Conservation (phyloP, 2,329 filamentous ascomycete species). For the Fusarium palustre region DNA sequence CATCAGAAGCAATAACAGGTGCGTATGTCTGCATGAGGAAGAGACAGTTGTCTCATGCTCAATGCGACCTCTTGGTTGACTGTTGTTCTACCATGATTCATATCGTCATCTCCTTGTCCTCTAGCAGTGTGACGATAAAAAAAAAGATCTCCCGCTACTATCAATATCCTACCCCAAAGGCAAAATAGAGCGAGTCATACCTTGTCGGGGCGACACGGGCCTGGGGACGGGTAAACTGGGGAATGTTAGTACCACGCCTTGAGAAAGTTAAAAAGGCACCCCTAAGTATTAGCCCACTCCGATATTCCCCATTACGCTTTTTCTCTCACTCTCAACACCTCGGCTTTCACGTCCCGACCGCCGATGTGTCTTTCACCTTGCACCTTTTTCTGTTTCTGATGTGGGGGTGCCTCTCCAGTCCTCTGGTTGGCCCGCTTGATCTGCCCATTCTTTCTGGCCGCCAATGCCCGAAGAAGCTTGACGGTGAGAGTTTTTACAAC, state of each 20-base stretch:
- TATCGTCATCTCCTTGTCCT: slow-evolving; percentile 8
- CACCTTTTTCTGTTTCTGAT: slow-evolving; percentile 5
- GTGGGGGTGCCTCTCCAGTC: slow-evolving; percentile 16
- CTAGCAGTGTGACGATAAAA: slow-evolving; percentile 31
- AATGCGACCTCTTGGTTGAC: slow-evolving; percentile 7
- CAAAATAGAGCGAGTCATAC: slow-evolving; percentile 37
- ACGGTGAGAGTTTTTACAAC: slow-evolving; percentile 45
- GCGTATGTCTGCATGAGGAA: slow-evolving; percentile 8
- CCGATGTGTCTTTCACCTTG: slow-evolving; percentile 40
- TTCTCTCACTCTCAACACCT: slow-evolving; percentile 26
- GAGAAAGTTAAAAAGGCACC: background rate
- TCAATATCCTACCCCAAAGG: slow-evolving; percentile 35
- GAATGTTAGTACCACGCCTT: slow-evolving; percentile 30
- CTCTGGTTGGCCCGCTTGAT: slow-evolving; percentile 42
- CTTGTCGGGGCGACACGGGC: slow-evolving; percentile 37
- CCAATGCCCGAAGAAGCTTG: slow-evolving; percentile 41
- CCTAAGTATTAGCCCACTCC: background rate
- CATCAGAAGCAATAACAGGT: background rate
- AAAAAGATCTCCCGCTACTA: slow-evolving; percentile 33
- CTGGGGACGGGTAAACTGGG: slow-evolving; percentile 40
- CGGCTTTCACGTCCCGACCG: slow-evolving; percentile 44
- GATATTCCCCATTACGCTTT: background rate
- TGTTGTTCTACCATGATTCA: background rate
- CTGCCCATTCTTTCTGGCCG: slow-evolving; percentile 28
- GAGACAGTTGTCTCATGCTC: slow-evolving; percentile 21